Percentiles rank a stretch among this genome's conserved stretches.
phyloP scores from a whole-genome alignment of 1,284 basidiomycete species.

The Neolentinus lepideus region DNA sequence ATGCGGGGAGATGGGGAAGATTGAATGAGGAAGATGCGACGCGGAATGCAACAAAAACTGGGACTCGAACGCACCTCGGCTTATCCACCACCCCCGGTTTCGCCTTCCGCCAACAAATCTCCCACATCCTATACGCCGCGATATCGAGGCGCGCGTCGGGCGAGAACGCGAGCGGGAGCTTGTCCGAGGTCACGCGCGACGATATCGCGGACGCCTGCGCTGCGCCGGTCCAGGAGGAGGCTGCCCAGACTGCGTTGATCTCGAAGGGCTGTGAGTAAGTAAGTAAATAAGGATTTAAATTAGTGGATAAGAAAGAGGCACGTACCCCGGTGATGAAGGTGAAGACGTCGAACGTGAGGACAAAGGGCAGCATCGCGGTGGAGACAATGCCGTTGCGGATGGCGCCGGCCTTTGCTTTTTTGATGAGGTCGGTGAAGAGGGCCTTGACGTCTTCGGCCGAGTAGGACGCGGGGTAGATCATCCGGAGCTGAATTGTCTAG shows the following conservation, averaged over 20 bases:
- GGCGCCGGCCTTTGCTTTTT: background rate
- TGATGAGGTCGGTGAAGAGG: background rate
- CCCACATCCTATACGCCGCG: background rate
- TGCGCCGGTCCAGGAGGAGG: background rate
- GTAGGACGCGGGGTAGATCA: constrained; percentile 1
- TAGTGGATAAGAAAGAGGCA: background rate
- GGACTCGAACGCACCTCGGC: background rate
- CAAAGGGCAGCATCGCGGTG: background rate
- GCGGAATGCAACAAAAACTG: no score
- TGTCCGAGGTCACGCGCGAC: background rate
- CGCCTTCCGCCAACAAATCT: constrained; percentile 1
- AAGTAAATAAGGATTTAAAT: background rate
- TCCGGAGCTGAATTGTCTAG: no score
- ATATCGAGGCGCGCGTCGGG: background rate
- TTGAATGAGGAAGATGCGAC: no score
- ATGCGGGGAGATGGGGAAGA: no score
- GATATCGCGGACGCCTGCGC: background rate
- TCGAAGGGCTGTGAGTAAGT: background rate
- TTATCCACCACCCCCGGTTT: background rate
- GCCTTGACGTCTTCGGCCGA: background rate
- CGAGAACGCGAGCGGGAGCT: background rate
- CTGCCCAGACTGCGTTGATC: background rate
- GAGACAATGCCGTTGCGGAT: background rate
- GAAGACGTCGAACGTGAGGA: background rate
- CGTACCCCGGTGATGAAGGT: background rate